Evolutionary conservation across 2,329 filamentous ascomycete genomes (phyloP).

Genomic region (Colletotrichum eleusines): DNA sequence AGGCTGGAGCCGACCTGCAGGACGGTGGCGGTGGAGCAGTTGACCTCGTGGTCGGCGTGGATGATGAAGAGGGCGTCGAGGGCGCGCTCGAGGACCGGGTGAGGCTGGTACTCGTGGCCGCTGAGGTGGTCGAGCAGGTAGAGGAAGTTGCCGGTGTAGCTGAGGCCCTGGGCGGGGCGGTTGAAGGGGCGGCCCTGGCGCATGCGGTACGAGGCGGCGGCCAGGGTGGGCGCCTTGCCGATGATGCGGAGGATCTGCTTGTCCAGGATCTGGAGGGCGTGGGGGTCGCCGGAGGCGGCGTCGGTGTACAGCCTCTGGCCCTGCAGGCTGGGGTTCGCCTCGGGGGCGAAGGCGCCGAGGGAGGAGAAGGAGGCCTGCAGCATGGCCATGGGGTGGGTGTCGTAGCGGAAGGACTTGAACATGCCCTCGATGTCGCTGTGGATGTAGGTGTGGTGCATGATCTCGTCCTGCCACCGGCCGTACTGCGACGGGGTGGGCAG

Average conservation of each 20-base stretch:
- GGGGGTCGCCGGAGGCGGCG: constrained; percentile 55
- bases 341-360: constrained; percentile 62
- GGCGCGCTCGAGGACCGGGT: constrained; percentile 62
- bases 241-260: constrained; percentile 66
- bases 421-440: constrained; percentile 63
- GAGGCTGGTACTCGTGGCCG: constrained; percentile 59
- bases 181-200: constrained; percentile 64
- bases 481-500: constrained; percentile 59
- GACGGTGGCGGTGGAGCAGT: constrained; percentile 67
- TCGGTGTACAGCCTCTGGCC: constrained; percentile 64
- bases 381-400: constrained; percentile 66
- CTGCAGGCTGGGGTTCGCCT: constrained; percentile 62
- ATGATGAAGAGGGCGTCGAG: constrained; percentile 67
- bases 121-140: constrained; percentile 66
- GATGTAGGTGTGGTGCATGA: constrained; percentile 64
- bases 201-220: constrained; percentile 65
- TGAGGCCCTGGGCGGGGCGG: constrained; percentile 59
- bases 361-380: constrained; percentile 63
- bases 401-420: constrained; percentile 64
- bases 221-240: constrained; percentile 63
- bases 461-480: constrained; percentile 58
- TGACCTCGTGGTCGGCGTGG: constrained; percentile 70
- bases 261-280: constrained; percentile 59
- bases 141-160: constrained; percentile 67
- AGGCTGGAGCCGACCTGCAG: constrained; percentile 68